phyloP scores from a whole-genome alignment of 176 grass and related monocot species.

The Musa troglodytarum region DNA sequence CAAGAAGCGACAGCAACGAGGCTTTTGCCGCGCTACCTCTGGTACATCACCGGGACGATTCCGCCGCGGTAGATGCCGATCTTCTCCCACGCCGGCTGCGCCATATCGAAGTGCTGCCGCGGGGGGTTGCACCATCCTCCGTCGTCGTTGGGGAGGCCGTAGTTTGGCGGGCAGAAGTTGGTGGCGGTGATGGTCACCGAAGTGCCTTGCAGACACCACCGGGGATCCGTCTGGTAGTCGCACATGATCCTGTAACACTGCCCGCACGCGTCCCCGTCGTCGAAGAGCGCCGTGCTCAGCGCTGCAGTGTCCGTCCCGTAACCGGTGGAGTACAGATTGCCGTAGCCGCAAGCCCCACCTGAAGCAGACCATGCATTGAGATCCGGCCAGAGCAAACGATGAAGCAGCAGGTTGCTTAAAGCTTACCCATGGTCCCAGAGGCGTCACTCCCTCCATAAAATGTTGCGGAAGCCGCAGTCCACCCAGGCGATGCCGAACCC shows the following conservation, averaged over 20 bases:
- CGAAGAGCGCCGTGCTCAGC: conserved; percentile 70
- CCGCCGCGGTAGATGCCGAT: conserved; percentile 55
- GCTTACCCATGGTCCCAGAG: not conserved
- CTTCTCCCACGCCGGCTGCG: conserved; percentile 66
- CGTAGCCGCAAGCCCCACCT: conserved; percentile 10
- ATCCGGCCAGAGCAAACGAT: not conserved
- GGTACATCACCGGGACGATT: conserved; percentile 51
- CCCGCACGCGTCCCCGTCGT: conserved; percentile 40
- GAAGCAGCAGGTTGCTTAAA: not conserved
- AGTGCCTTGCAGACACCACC: conserved; percentile 28
- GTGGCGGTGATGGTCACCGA: conserved; percentile 6
- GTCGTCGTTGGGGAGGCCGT: conserved; percentile 28
- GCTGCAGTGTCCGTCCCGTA: conserved; percentile 29
- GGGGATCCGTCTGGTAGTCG: not conserved
- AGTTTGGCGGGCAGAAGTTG: conserved; percentile 53
- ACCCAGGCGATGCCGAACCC: not conserved
- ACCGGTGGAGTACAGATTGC: not conserved
- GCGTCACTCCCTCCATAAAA: conserved; percentile 4
- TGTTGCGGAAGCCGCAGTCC: not conserved
- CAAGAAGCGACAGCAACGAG: too few relatives aligned
- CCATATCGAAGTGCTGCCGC: conserved; percentile 68
- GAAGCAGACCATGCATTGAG: not conserved
- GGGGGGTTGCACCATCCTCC: conserved; percentile 77
- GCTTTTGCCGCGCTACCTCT: conserved; percentile 12
- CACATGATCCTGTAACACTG: conserved; percentile 53